A percentile compares a stretch with the other conserved stretches of the same genome.
Evolutionary conservation across 129 eudicot species (phyloP).

Genomic region (Chrysanthemum seticuspe): DNA sequence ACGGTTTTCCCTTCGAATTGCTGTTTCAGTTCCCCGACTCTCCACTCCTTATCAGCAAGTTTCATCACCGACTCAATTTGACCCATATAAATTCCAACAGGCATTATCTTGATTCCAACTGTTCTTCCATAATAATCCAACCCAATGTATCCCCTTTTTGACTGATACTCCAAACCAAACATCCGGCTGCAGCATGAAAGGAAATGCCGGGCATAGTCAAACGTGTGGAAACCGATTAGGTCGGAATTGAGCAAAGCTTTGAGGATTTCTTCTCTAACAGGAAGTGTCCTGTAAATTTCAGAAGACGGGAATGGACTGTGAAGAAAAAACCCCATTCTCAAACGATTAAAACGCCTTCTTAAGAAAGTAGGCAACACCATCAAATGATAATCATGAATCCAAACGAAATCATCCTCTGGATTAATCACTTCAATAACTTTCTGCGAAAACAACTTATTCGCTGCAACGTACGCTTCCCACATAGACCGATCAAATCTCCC

Average conservation of each 20-base stretch:
- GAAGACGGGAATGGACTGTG: conserved; percentile 85
- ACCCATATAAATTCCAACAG: conserved; percentile 81
- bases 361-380: conserved; percentile 74
- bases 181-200: conserved; percentile 82
- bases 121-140: conserved; percentile 74
- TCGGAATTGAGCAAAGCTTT: conserved; percentile 69
- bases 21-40: conserved; percentile 52
- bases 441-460: conserved; percentile 59
- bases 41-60: conserved; percentile 57
- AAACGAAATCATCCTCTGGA: conserved; percentile 74
- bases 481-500: conserved; percentile 63
- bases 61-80: conserved; percentile 64
- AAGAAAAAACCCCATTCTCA: conserved; percentile 79
- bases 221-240: conserved; percentile 75
- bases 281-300: conserved; percentile 79
- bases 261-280: conserved; percentile 75
- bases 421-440: conserved; percentile 78
- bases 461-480: conserved; percentile 81
- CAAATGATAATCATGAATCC: conserved; percentile 84
- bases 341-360: conserved; percentile 68
- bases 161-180: conserved; percentile 80
- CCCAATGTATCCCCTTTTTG: conserved; percentile 76
- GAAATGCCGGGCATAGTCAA: conserved; percentile 78
- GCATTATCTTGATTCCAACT: conserved; percentile 80
- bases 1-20: conserved; percentile 73